A percentile compares a stretch with the other conserved stretches of the same genome.
These are phyloP conservation scores for Malassezia slooffiae DNA, from an alignment of 1,284 basidiomycete species.

Conservation along the genomic window DNA sequence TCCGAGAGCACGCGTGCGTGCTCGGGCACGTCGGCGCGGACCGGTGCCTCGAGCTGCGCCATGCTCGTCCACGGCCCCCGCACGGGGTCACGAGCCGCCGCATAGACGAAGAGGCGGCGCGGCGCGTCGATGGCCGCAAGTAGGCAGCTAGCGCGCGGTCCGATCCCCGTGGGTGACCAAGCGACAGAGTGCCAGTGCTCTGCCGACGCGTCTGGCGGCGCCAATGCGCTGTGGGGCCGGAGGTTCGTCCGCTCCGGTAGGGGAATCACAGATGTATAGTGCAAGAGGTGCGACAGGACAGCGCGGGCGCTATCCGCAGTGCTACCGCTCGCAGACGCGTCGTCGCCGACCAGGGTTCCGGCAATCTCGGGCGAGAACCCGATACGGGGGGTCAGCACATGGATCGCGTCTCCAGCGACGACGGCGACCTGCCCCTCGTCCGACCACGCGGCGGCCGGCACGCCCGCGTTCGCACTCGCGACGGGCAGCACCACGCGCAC, in stretches of 20 bases:
- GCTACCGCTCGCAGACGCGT: too few relatives aligned
- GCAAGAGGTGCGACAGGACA: too few relatives aligned
- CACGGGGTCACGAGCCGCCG: neutral
- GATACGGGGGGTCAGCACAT: conserved; percentile 10
- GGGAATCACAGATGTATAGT: too few relatives aligned
- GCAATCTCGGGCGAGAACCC: conserved; percentile 1
- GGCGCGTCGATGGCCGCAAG: conserved; percentile 7
- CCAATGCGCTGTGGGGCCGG: too few relatives aligned
- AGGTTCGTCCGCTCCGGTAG: too few relatives aligned
- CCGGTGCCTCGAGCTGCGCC: neutral
- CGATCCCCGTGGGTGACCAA: conserved; percentile 10
- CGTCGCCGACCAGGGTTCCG: too few relatives aligned
- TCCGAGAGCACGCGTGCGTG: too few relatives aligned
- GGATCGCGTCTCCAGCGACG: conserved; percentile 3
- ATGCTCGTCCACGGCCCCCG: conserved; percentile 2
- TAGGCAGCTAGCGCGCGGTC: conserved; percentile 6
- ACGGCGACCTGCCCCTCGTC: conserved; percentile 9
- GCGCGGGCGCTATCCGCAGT: too few relatives aligned
- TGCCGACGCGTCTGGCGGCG: too few relatives aligned
- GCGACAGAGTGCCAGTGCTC: conserved; percentile 4
- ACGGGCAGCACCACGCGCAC: too few relatives aligned
- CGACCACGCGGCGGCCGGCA: conserved; percentile 5
- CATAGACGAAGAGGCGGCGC: conserved; percentile 1
- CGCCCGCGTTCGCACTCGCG: conserved; percentile 3
- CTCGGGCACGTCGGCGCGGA: too few relatives aligned